Evolutionary conservation across 1,284 basidiomycete species (phyloP), one percentile per base, ranked within the genome.

Genomic region (Marasmius oreades): DNA sequence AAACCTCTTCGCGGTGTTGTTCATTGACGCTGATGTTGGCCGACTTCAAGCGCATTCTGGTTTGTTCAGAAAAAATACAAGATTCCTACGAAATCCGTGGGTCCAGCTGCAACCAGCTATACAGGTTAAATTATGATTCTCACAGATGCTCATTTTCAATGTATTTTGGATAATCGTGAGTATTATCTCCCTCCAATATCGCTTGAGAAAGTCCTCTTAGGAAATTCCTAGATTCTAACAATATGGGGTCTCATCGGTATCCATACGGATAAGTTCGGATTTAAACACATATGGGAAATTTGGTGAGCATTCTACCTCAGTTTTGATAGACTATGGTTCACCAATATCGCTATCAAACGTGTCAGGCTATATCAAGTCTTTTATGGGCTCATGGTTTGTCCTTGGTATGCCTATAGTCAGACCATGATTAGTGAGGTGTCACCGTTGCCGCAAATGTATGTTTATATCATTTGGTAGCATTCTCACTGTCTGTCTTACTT

Each of bases 371-470:
- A 86, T 63, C 86, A 88, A 63, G 85, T 80, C 4, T 90, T 82
- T 67, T 91, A 89, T 64, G 89, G 90, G 5, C 71, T 91, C 36
- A 78, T 89, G 77, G 87, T 92, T 5, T 91, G 90, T 62, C 90
- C 90, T 1, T 92, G 89, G 89, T 92, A 92, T 69, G 88, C 90
- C 31, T 88, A 90, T 63, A 85, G 85, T 66, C 88, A 92, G 70
- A 92, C 90, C 0, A 89, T 92, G 88, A 90, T 92, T 56, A 88
- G 85, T 64, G 89, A 92, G 64, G 89, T 92, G 7, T 87, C 87
- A 14, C 90, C 90, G 11, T 71, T 84, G 36, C 79, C 85, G 14
- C 86, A 87, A 68, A 88, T 87, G 86, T 84, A 67, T 51, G 75
- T 64, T 26, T 61, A 47, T 64, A 60, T 36, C 22, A 34, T 56